Conservation (phyloP, 169 alveolate genomes). For the Plasmodium malariae region DNA sequence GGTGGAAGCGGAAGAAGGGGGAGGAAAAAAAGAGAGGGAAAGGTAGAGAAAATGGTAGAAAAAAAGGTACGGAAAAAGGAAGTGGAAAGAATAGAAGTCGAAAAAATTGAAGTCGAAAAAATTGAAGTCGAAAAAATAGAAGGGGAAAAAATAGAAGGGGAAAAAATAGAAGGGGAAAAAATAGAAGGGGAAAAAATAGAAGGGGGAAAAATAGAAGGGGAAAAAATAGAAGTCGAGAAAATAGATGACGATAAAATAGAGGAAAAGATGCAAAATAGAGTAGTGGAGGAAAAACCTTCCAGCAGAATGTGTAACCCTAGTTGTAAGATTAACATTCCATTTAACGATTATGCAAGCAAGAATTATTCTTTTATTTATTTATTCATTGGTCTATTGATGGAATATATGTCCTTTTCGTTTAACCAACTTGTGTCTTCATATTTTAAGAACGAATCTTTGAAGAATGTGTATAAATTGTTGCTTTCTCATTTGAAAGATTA, state of each 20-base stretch:
- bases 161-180: background rate
- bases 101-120: background rate
- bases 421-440: constrained; percentile 1
- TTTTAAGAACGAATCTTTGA: constrained; percentile 16
- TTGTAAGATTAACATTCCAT: background rate
- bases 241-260: no score
- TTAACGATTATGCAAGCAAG: constrained; percentile 13
- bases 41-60: background rate
- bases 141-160: background rate
- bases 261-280: background rate
- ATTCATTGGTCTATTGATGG: constrained; percentile 39
- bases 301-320: background rate
- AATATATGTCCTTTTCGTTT: constrained; percentile 32
- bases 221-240: no score
- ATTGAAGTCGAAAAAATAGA: background rate
- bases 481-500: constrained; percentile 21
- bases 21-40: background rate
- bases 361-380: constrained; percentile 61
- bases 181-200: background rate
- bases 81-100: background rate
- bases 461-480: background rate
- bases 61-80: background rate
- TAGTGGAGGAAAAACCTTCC: background rate
- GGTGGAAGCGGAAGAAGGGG: background rate
- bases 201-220: background rate